Conservation (phyloP, 176 grass and related monocot genomes). For the Chrysopogon serrulatus region DNA sequence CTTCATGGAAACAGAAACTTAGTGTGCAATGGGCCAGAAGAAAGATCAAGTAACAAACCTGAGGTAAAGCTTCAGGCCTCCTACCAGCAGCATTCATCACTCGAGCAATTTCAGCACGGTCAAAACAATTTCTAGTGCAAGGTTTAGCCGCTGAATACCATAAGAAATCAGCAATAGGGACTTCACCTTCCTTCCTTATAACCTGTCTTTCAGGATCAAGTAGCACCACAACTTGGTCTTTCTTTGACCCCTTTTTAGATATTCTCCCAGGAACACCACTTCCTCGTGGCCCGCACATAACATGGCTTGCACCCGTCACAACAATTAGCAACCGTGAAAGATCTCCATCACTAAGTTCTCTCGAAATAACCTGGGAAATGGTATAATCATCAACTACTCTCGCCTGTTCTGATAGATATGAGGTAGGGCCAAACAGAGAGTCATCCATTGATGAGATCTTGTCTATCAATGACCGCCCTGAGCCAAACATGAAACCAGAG, state of each 20-base stretch:
- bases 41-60: constrained; percentile 43
- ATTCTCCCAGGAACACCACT: constrained; percentile 82
- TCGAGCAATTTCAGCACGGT: constrained; percentile 90
- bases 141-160: constrained; percentile 93
- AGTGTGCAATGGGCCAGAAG: neutral
- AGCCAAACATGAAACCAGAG: constrained; percentile 83
- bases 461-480: constrained; percentile 74
- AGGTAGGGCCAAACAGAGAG: constrained; percentile 59
- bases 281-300: constrained; percentile 87
- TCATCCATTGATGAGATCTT: constrained; percentile 57
- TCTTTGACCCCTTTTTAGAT: constrained; percentile 85
- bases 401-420: constrained; percentile 83
- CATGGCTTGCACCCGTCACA: constrained; percentile 85
- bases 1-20: neutral
- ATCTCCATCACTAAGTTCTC: constrained; percentile 53
- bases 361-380: constrained; percentile 72
- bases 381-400: constrained; percentile 95
- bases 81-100: constrained; percentile 97
- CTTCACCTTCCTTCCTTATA: constrained; percentile 90
- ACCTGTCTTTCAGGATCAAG: constrained; percentile 94
- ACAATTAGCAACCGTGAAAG: constrained; percentile 62
- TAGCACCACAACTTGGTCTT: constrained; percentile 86
- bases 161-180: constrained; percentile 85
- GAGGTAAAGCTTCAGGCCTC: constrained; percentile 83
- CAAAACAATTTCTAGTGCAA: constrained; percentile 98